These are phyloP conservation scores for Pseudognaphalium luteoalbum DNA, from an alignment of 129 eudicot species.

Conservation along the genomic window DNA sequence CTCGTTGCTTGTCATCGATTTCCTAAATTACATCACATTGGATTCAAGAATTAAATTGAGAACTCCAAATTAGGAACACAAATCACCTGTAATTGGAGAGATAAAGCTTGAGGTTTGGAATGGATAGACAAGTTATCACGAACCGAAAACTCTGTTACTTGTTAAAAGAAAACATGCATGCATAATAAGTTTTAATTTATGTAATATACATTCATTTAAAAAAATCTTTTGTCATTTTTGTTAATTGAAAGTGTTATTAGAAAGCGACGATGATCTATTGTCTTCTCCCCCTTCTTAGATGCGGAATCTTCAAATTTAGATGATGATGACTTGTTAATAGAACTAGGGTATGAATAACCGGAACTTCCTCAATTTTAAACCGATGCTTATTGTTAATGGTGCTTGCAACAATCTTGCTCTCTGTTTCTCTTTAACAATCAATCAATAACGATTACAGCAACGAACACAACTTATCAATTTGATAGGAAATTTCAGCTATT, in stretches of 20 bases:
- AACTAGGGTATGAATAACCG: slow-evolving; percentile 49
- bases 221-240: background rate
- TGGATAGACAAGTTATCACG: slow-evolving; percentile 36
- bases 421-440: slow-evolving; percentile 25
- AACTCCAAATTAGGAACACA: too few species aligned
- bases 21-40: slow-evolving; percentile 18
- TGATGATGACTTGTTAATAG: slow-evolving; percentile 34
- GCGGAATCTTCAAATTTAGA: too few species aligned
- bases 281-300: slow-evolving; percentile 4
- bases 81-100: slow-evolving; percentile 59
- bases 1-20: slow-evolving; percentile 33
- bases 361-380: slow-evolving; percentile 42
- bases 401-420: slow-evolving; percentile 11
- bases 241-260: slow-evolving; percentile 35
- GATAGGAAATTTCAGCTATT: background rate
- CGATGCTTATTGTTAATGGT: slow-evolving; percentile 8
- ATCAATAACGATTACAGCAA: background rate
- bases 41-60: background rate
- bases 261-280: slow-evolving; percentile 21
- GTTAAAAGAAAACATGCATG: background rate
- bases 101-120: slow-evolving; percentile 37
- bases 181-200: background rate
- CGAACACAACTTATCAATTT: background rate
- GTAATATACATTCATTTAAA: background rate
- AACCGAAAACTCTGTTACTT: slow-evolving; percentile 42